Percentiles rank a stretch among this genome's conserved stretches.
Evolutionary conservation across 1,284 basidiomycete genomes (phyloP).

Genomic region (Testicularia cyperi): DNA sequence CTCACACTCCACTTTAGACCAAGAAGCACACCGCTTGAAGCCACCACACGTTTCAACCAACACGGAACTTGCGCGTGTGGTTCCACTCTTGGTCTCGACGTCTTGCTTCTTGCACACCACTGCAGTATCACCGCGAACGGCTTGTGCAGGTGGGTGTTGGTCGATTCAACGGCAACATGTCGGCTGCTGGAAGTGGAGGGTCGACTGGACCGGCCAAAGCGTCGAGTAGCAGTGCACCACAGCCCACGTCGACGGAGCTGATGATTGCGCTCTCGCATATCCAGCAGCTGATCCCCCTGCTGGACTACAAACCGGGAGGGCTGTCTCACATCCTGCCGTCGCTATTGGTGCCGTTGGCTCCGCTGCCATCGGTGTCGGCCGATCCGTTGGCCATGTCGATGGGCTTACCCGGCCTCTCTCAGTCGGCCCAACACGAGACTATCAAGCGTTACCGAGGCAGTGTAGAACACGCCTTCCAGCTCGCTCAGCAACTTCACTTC

Average conservation of each 20-base stretch:
- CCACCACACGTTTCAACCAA: no score
- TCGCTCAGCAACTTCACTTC: conserved; percentile 10
- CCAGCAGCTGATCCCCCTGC: conserved; percentile 32
- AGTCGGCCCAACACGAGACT: conserved; percentile 2
- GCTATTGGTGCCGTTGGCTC: conserved; percentile 11
- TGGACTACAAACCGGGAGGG: conserved; percentile 29
- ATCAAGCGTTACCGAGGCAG: conserved; percentile 24
- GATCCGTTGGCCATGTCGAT: conserved; percentile 1
- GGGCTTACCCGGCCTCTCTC: neutral
- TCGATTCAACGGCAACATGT: no score
- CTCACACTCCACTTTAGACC: no score
- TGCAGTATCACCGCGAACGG: no score
- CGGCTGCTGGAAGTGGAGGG: no score
- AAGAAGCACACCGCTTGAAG: no score
- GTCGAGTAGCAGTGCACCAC: no score
- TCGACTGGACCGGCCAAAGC: no score
- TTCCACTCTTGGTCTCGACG: no score
- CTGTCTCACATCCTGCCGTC: conserved; percentile 16
- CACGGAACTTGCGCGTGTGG: no score
- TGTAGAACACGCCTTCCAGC: conserved; percentile 34
- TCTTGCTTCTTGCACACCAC: no score
- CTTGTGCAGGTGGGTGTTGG: no score
- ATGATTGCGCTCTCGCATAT: conserved; percentile 35
- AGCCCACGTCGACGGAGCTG: conserved; percentile 14
- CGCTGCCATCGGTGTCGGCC: neutral